Conservation (phyloP, 805 yeast genomes). For the Hanseniaspora guilliermondii region DNA sequence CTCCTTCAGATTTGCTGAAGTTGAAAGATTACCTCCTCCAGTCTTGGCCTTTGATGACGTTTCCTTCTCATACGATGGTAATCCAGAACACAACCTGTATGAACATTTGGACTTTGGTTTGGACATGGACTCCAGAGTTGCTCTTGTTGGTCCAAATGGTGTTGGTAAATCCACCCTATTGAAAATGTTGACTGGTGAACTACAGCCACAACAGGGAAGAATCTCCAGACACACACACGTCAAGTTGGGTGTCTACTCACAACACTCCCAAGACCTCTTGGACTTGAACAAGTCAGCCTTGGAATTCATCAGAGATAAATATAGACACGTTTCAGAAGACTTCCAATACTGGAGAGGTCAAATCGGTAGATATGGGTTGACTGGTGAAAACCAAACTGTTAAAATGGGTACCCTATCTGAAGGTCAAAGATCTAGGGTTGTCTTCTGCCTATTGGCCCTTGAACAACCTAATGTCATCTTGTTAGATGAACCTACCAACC, state of each 20-base stretch:
- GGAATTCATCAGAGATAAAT: constrained; percentile 93
- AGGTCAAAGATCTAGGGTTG: constrained; percentile 99
- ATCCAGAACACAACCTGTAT: constrained; percentile 74
- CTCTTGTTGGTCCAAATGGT: constrained; percentile 98
- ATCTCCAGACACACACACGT: constrained; percentile 95
- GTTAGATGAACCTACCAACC: constrained; percentile 99
- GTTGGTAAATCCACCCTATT: constrained; percentile 94
- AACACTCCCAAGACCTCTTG: constrained; percentile 96
- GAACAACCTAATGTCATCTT: constrained; percentile 89
- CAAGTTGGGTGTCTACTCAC: constrained; percentile 96
- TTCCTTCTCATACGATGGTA: constrained; percentile 80
- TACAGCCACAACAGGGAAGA: constrained; percentile 83
- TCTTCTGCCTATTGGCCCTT: constrained; percentile 87
- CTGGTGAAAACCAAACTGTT: constrained; percentile 97
- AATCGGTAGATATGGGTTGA: constrained; percentile 93
- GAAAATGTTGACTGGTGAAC: constrained; percentile 91
- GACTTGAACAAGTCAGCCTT: constrained; percentile 90
- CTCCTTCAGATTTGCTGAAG: constrained; percentile 85
- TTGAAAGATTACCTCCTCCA: constrained; percentile 97
- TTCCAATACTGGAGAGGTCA: constrained; percentile 98
- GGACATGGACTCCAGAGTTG: constrained; percentile 98
- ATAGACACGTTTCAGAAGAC: constrained; percentile 82
- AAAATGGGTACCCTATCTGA: constrained; percentile 97
- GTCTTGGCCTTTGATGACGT: constrained; percentile 93
- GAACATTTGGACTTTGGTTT: constrained; percentile 91